Conservation (phyloP, 257 asterid genomes). For the Avicennia marina region DNA sequence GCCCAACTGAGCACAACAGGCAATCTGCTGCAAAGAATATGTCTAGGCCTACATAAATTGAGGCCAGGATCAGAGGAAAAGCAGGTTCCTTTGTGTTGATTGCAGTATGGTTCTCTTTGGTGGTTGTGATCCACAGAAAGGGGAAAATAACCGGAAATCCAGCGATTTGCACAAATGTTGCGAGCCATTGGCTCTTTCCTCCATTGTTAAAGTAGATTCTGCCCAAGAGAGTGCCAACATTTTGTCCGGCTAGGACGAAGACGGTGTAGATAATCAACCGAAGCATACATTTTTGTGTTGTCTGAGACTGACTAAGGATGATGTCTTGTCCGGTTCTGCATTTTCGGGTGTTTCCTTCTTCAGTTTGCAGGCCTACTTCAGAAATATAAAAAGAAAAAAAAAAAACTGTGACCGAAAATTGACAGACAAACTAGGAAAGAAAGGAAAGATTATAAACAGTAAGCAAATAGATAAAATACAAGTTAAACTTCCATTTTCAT, state of each 20-base stretch:
- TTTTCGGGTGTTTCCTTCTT: no score
- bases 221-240: not conserved
- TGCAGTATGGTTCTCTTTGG: not conserved
- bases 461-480: no score
- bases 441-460: no score
- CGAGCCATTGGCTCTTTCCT: not conserved
- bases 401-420: no score
- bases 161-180: conserved; percentile 1
- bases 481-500: no score
- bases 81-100: not conserved
- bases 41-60: not conserved
- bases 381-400: no score
- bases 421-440: no score
- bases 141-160: not conserved
- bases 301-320: no score
- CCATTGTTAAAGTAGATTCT: conserved; percentile 6
- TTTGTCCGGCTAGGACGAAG: conserved; percentile 5
- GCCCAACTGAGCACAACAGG: not conserved
- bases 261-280: not conserved
- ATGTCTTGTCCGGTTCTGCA: no score
- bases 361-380: no score
- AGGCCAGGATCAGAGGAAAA: not conserved
- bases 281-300: no score
- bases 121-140: not conserved
- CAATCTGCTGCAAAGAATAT: not conserved